Conservation (phyloP, 345 rosid species). For the Moricandia moricandioides region DNA sequence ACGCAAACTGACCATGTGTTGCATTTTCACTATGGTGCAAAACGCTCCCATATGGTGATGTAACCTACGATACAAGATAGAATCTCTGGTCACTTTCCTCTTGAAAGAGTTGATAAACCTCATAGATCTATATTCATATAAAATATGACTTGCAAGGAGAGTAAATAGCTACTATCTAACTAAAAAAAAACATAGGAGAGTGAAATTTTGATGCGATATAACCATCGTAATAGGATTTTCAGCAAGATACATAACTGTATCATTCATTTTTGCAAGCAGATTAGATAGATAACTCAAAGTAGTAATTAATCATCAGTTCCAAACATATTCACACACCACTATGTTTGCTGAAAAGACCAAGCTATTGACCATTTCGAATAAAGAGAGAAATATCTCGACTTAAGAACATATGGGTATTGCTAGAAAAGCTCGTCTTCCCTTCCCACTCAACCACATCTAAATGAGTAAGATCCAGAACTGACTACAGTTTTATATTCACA, state of each 20-base stretch:
- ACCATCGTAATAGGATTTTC: not conserved
- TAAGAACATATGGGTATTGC: not conserved
- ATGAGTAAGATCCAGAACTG: slow-evolving; percentile 6
- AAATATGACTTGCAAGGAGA: not conserved
- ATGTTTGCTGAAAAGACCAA: not conserved
- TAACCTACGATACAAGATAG: slow-evolving; percentile 44
- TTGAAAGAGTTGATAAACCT: too few species aligned
- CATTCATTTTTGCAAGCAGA: slow-evolving; percentile 1
- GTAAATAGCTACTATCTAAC: not conserved
- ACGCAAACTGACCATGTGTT: slow-evolving; percentile 81
- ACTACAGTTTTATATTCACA: not conserved
- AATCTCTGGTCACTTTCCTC: not conserved
- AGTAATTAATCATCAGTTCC: not conserved
- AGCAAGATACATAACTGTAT: not conserved
- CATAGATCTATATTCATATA: not conserved
- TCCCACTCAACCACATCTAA: not conserved
- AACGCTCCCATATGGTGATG: slow-evolving; percentile 67
- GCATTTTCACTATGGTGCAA: slow-evolving; percentile 59
- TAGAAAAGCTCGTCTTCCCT: not conserved
- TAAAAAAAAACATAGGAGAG: not conserved
- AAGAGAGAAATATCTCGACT: not conserved
- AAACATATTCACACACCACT: not conserved
- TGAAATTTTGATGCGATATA: not conserved
- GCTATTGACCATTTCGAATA: not conserved
- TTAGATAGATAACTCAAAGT: not conserved